Conservation (phyloP, 2,329 filamentous ascomycete genomes). For the Aspergillus hiratsukae region DNA sequence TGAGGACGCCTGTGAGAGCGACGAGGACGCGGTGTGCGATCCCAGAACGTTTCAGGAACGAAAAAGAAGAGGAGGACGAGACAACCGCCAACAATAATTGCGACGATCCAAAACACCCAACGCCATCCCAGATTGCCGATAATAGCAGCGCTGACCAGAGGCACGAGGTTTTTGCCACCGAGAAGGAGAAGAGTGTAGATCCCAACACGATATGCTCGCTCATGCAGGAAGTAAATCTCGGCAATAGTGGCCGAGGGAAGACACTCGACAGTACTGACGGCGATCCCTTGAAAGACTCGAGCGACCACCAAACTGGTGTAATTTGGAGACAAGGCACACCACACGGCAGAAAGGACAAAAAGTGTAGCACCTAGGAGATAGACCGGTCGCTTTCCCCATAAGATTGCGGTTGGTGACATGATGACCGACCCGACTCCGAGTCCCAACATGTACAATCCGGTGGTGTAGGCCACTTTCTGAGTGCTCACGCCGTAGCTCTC, state of each 20-base stretch:
- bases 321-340: slow-evolving; percentile 80
- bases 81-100: slow-evolving; percentile 71
- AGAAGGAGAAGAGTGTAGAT: slow-evolving; percentile 88
- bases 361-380: slow-evolving; percentile 73
- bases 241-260: slow-evolving; percentile 90
- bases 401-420: slow-evolving; percentile 82
- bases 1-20: slow-evolving; percentile 35
- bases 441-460: slow-evolving; percentile 91
- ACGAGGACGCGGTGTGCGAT: slow-evolving; percentile 63
- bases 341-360: slow-evolving; percentile 72
- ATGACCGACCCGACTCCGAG: slow-evolving; percentile 79
- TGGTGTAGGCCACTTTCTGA: slow-evolving; percentile 75
- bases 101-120: slow-evolving; percentile 88
- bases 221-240: slow-evolving; percentile 94
- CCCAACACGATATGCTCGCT: slow-evolving; percentile 85
- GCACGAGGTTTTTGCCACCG: slow-evolving; percentile 86
- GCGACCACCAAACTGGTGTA: slow-evolving; percentile 76
- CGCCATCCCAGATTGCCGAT: slow-evolving; percentile 77
- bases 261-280: slow-evolving; percentile 86
- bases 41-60: slow-evolving; percentile 95
- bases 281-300: slow-evolving; percentile 80
- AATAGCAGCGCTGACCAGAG: slow-evolving; percentile 78
- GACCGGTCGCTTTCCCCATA: slow-evolving; percentile 85
- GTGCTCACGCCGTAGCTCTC: slow-evolving; percentile 61
- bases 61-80: slow-evolving; percentile 76